Conservation (phyloP, 2,329 filamentous ascomycete genomes). For the Diaporthe amygdali region DNA sequence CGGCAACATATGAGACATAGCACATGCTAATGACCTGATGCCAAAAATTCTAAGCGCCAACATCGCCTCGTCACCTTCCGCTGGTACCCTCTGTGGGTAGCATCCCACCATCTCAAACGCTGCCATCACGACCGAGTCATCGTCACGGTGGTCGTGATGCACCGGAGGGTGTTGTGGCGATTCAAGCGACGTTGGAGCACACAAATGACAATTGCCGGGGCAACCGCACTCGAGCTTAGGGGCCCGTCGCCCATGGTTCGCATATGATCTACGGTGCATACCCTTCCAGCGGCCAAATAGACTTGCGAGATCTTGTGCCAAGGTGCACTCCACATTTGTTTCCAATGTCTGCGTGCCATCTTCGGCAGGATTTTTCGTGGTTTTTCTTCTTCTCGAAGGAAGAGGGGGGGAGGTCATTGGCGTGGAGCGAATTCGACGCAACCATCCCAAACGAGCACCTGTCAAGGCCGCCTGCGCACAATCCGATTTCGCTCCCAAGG, state of each 20-base stretch:
- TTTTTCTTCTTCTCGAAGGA: background rate
- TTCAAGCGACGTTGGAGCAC: background rate
- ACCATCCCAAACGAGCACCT: background rate
- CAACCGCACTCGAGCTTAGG: background rate
- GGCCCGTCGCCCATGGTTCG: conserved; percentile 2
- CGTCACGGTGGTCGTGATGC: background rate
- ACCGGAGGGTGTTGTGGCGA: background rate
- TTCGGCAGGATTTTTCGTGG: conserved; percentile 4
- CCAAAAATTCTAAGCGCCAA: conserved; percentile 8
- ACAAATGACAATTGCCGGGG: background rate
- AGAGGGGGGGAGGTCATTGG: background rate
- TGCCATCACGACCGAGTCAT: conserved; percentile 1
- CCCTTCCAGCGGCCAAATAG: background rate
- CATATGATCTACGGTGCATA: conserved; percentile 1
- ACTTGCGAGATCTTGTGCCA: background rate
- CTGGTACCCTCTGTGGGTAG: background rate
- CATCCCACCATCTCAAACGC: background rate
- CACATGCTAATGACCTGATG: conserved; percentile 14
- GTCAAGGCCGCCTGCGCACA: background rate
- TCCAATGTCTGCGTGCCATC: background rate
- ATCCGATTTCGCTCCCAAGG: background rate
- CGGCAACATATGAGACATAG: conserved; percentile 8
- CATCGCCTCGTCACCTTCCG: conserved; percentile 3
- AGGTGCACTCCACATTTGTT: background rate
- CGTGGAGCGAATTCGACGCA: background rate